Conservation (phyloP, 257 asterid species). For the Scutellaria baicalensis region DNA sequence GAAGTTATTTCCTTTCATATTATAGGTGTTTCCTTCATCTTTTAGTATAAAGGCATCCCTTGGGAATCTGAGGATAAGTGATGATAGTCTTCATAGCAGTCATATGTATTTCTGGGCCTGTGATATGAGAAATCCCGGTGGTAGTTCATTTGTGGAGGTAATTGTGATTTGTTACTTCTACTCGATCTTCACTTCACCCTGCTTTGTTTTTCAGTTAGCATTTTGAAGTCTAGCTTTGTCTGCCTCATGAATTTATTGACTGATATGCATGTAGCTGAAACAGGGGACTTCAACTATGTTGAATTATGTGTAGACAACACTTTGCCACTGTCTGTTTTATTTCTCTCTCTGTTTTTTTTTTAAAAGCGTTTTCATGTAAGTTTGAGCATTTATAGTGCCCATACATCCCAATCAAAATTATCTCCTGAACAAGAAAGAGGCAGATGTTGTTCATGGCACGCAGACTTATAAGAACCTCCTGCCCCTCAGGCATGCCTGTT, state of each 20-base stretch:
- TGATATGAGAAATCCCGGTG: slow-evolving; percentile 98
- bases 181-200: neutral
- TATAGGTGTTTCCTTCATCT: slow-evolving; percentile 89
- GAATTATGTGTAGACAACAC: neutral
- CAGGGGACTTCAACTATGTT: neutral
- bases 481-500: too few species aligned
- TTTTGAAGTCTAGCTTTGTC: neutral
- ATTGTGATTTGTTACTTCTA: neutral
- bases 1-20: slow-evolving; percentile 16
- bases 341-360: neutral
- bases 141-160: slow-evolving; percentile 97
- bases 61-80: slow-evolving; percentile 93
- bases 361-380: neutral
- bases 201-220: slow-evolving; percentile 1
- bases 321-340: neutral
- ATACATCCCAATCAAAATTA: neutral
- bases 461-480: too few species aligned
- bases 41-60: slow-evolving; percentile 91
- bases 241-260: neutral
- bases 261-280: neutral
- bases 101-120: slow-evolving; percentile 97
- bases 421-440: neutral
- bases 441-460: too few species aligned
- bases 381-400: neutral
- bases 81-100: slow-evolving; percentile 71